Evolutionary conservation across 305 asterid species (phyloP).

Genomic region (Fraxinus sp.): DNA sequence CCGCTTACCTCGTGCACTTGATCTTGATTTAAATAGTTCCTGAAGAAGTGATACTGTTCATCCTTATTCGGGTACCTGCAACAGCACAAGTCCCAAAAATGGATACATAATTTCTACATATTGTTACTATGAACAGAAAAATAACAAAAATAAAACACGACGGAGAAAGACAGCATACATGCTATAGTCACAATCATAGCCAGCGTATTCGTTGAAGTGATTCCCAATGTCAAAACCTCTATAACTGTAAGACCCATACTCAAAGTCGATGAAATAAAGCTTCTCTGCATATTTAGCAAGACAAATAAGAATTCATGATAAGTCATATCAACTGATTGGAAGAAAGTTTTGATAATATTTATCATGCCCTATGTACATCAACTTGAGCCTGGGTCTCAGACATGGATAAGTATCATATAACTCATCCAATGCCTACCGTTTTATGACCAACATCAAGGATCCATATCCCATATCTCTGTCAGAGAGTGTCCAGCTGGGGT

Average conservation of each 20-base stretch:
- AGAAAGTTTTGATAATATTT: slow-evolving; percentile 9
- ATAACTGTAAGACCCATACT: slow-evolving; percentile 89
- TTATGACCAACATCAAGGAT: slow-evolving; percentile 1
- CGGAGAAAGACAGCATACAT: slow-evolving; percentile 48
- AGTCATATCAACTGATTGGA: slow-evolving; percentile 10
- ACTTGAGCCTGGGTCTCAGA: background rate
- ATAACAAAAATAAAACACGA: slow-evolving; percentile 12
- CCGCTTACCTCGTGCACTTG: slow-evolving; percentile 57
- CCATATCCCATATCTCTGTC: background rate
- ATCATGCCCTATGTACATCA: background rate
- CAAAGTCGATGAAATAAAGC: slow-evolving; percentile 95
- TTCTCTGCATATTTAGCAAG: slow-evolving; percentile 51
- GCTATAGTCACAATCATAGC: slow-evolving; percentile 91
- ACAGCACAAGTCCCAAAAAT: slow-evolving; percentile 22
- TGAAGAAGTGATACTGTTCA: slow-evolving; percentile 74
- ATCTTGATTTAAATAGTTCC: slow-evolving; percentile 71
- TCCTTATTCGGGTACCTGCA: slow-evolving; percentile 77
- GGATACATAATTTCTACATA: slow-evolving; percentile 2
- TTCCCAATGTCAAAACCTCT: slow-evolving; percentile 98
- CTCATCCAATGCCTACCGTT: background rate
- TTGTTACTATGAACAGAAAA: slow-evolving; percentile 13
- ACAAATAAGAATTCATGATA: slow-evolving; percentile 22
- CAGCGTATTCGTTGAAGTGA: slow-evolving; percentile 98
- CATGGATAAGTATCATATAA: background rate
- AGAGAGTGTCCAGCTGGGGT: background rate